Conservation (phyloP, 495 filamentous ascomycete species). For the Trichoderma asperelloides region DNA sequence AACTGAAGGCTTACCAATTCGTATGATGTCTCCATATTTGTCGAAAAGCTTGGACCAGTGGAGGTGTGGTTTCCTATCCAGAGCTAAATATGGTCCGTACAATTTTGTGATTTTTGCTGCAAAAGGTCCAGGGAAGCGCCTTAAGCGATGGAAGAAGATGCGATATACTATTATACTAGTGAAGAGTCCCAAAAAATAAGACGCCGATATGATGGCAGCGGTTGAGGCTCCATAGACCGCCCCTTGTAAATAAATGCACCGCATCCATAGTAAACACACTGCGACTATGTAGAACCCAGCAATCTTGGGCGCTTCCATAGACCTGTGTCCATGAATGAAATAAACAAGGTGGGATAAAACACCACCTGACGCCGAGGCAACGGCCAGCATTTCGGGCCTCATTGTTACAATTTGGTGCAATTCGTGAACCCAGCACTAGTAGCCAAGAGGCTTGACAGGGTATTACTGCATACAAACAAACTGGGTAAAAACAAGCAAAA, state of each 20-base stretch:
- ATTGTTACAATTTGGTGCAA: neutral
- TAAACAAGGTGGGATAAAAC: conserved; percentile 15
- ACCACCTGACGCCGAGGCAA: conserved; percentile 8
- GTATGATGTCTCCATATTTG: conserved; percentile 31
- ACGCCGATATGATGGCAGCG: neutral
- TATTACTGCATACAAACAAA: too few relatives aligned
- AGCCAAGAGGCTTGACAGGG: too few relatives aligned
- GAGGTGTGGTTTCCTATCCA: conserved; percentile 24
- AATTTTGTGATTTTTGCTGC: conserved; percentile 32
- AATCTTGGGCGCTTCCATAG: conserved; percentile 10
- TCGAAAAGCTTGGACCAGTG: conserved; percentile 24
- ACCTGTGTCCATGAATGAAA: conserved; percentile 16
- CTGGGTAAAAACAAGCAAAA: too few relatives aligned
- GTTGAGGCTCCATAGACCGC: neutral
- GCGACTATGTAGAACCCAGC: conserved; percentile 5
- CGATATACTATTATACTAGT: conserved; percentile 38
- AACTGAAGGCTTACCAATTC: conserved; percentile 11
- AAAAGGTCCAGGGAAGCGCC: conserved; percentile 36
- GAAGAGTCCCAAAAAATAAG: conserved; percentile 28
- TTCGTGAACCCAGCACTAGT: too few relatives aligned
- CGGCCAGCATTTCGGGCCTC: neutral
- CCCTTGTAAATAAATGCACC: neutral
- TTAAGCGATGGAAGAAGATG: conserved; percentile 37
- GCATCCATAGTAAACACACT: neutral
- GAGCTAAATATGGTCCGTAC: conserved; percentile 16